Evolutionary conservation across 768 basidiomycete genomes (phyloP).

Genomic region (Kockovaella imperatae): DNA sequence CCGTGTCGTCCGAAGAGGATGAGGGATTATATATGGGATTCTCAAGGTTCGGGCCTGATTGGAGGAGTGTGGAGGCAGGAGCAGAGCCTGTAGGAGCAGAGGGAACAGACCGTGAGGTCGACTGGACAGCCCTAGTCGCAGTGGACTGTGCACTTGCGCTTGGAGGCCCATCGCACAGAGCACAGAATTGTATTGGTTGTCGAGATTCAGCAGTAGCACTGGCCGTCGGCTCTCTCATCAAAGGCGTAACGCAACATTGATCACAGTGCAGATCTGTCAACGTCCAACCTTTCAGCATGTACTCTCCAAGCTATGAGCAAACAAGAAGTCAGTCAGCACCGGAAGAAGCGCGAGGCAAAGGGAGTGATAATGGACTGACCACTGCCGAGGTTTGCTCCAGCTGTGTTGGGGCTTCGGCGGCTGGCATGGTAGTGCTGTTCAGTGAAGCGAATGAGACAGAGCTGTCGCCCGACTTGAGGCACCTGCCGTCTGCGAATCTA

Average conservation of each 20-base stretch:
- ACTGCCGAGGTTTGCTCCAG: slow-evolving; percentile 34
- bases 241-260: slow-evolving; percentile 31
- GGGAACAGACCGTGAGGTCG: neutral
- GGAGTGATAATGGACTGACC: slow-evolving; percentile 13
- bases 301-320: slow-evolving; percentile 38
- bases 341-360: neutral
- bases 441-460: neutral
- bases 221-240: slow-evolving; percentile 39
- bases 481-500: neutral
- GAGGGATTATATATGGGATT: neutral
- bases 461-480: neutral
- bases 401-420: slow-evolving; percentile 16
- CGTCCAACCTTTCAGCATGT: slow-evolving; percentile 46
- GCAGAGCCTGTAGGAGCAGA: neutral
- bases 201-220: slow-evolving; percentile 21
- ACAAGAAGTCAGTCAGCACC: neutral
- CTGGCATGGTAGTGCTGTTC: slow-evolving; percentile 2
- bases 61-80: neutral
- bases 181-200: slow-evolving; percentile 40
- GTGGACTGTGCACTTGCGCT: neutral
- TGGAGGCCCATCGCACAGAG: slow-evolving; percentile 39
- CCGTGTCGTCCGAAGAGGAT: neutral
- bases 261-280: slow-evolving; percentile 40
- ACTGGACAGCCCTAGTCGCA: neutral
- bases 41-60: neutral